Evolutionary conservation across 176 grass and related monocot genomes (phyloP), one percentile per base, ranked within the genome.

Genomic region (Chrysopogon serrulatus): DNA sequence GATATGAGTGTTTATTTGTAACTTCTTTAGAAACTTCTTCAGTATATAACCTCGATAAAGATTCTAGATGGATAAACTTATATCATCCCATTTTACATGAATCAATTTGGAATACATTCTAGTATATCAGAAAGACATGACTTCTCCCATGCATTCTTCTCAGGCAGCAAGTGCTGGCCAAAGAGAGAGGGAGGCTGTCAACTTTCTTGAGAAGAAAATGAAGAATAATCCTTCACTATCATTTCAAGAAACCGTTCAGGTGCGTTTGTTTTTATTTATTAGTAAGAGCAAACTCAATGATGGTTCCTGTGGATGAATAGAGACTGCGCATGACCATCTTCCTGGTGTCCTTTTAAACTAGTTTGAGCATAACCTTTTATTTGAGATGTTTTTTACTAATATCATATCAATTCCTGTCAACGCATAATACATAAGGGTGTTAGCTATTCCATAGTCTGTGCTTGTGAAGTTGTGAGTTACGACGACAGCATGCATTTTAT

Each of bases 141-240:
- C 51, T 70, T 66, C n/a, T 67, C 19, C 1, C 49, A 10, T 79
- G 45, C 47, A 42, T 27, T 83, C 14, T 82, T 77, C 15, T 23
- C 68, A 93, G 91, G 91, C 88, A 66, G 78, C 53, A 71, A 85
- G 88, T 71, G 85, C 74, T 80, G 91, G 91, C 35, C 79, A 72
- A 49, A 88, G 85, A 63, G 85, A 83, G 12, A 77, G 6, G n/a
- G 91, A 90, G 83, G 88, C 85, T 65, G 83, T 76, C 21, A 76
- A 90, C 61, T 90, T 90, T 68, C 86, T 93, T 66, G 91, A 93
- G 85, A 74, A 86, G 53, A 66, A 71, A 76, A 90, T 93, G 88
- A 76, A 70, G 62, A 79, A 27, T 24, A 19, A 61, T 75, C 89
- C 85, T 42, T 27, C 61, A 34, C 79, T 90, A 61, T 80, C 88